These are phyloP conservation scores for Iberis amara DNA, from an alignment of 441 rosid species.

Conservation along the genomic window DNA sequence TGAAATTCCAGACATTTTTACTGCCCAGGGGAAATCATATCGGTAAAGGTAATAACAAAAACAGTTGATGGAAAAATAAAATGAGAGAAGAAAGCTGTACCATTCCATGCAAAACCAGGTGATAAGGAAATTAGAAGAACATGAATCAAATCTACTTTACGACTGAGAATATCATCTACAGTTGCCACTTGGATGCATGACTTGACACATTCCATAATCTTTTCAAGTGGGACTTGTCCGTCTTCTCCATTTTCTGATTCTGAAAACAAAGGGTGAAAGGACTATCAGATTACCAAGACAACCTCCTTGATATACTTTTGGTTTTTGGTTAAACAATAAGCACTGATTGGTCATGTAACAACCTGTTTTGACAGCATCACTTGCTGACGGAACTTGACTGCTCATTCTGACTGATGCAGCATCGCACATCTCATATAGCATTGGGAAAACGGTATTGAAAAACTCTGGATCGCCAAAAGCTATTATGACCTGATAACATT, in stretches of 20 bases:
- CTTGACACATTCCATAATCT: constrained; percentile 57
- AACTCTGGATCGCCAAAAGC: constrained; percentile 73
- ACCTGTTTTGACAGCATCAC: constrained; percentile 65
- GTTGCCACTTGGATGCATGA: constrained; percentile 65
- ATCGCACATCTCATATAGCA: constrained; percentile 58
- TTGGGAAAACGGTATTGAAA: constrained; percentile 63
- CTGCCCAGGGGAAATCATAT: constrained; percentile 43
- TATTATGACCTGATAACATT: constrained; percentile 62
- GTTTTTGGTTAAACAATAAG: no score
- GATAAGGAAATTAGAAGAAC: constrained; percentile 44
- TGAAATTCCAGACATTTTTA: constrained; percentile 67
- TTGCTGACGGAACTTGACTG: constrained; percentile 36
- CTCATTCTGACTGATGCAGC: constrained; percentile 42
- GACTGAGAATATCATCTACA: constrained; percentile 46
- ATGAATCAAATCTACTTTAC: constrained; percentile 51
- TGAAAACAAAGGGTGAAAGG: constrained; percentile 29
- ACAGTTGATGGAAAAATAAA: constrained; percentile 9
- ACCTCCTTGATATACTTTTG: no score
- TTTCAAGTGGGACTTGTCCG: constrained; percentile 52
- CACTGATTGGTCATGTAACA: constrained; percentile 15
- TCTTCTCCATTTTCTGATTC: constrained; percentile 50
- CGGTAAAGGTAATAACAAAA: constrained; percentile 14
- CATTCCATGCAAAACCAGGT: constrained; percentile 79
- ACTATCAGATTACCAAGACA: not conserved
- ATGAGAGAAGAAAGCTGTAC: constrained; percentile 38